A percentile compares a stretch with the other conserved stretches of the same genome.
phyloP scores from a whole-genome alignment of 2,329 filamentous ascomycete species.

The Orbilia brochopaga region DNA sequence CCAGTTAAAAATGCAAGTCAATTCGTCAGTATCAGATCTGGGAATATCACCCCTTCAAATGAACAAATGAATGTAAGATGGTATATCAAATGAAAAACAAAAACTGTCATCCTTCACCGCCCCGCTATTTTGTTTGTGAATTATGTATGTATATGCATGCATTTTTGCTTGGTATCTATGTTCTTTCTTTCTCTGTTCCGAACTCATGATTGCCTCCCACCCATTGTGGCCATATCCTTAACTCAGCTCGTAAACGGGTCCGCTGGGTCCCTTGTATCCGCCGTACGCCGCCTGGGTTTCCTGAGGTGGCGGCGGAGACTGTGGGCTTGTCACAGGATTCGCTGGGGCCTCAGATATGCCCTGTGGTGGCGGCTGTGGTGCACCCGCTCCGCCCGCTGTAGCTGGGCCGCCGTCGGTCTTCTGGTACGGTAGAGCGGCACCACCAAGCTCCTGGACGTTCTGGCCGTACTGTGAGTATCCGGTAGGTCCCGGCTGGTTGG shows the following conservation, averaged over 20 bases:
- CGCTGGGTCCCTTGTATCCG: slow-evolving; percentile 32
- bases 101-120: no score
- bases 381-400: no score
- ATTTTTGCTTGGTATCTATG: slow-evolving; percentile 6
- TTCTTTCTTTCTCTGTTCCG: slow-evolving; percentile 7
- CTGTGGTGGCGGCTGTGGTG: slow-evolving; percentile 18
- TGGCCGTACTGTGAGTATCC: slow-evolving; percentile 34
- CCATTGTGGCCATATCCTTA: slow-evolving; percentile 1
- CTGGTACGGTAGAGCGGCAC: slow-evolving; percentile 43
- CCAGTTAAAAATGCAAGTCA: slow-evolving; percentile 30
- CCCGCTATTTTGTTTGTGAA: not conserved
- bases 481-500: slow-evolving; percentile 14
- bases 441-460: slow-evolving; percentile 43
- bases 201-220: not conserved
- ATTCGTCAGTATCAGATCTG: slow-evolving; percentile 11
- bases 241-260: slow-evolving; percentile 44
- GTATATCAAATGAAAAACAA: not conserved
- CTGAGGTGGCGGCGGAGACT: slow-evolving; percentile 22
- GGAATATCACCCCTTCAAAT: not conserved
- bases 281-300: slow-evolving; percentile 19
- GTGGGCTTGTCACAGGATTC: slow-evolving; percentile 15
- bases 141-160: slow-evolving; percentile 8
- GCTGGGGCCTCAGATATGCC: slow-evolving; percentile 41
- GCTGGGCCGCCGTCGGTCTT: slow-evolving; percentile 16
- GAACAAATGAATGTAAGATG: slow-evolving; percentile 9